These are phyloP conservation scores for Aspergillus sclerotiicarbonarius DNA, from an alignment of 495 filamentous ascomycete genomes.

Conservation along the genomic window DNA sequence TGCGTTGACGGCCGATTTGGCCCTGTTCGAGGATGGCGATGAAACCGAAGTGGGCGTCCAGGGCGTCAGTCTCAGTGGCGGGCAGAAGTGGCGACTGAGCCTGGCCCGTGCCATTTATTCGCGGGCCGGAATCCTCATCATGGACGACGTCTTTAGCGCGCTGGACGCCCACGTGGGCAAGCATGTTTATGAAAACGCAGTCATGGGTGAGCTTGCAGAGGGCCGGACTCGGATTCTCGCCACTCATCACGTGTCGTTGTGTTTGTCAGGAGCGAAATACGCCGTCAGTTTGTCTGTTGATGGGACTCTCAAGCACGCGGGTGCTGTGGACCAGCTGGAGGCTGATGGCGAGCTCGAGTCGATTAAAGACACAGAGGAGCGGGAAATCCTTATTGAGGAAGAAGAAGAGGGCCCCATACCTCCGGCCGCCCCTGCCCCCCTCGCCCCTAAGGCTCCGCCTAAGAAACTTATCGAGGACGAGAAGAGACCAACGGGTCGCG, in stretches of 20 bases:
- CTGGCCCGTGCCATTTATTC: slow-evolving; percentile 80
- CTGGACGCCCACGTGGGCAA: slow-evolving; percentile 70
- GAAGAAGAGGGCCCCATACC: background rate
- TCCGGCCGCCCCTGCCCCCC: background rate
- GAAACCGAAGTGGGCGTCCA: slow-evolving; percentile 78
- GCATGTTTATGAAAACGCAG: slow-evolving; percentile 71
- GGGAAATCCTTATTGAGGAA: background rate
- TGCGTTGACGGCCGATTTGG: slow-evolving; percentile 69
- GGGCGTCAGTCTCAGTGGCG: slow-evolving; percentile 80
- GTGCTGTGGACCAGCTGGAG: slow-evolving; percentile 33
- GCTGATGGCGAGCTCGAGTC: background rate
- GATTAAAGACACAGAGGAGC: background rate
- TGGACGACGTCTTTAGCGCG: slow-evolving; percentile 83
- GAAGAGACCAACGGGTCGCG: slow-evolving; percentile 60
- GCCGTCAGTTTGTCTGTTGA: slow-evolving; percentile 65
- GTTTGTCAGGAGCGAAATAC: slow-evolving; percentile 66
- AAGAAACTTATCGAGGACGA: slow-evolving; percentile 78
- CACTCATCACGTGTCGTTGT: slow-evolving; percentile 77
- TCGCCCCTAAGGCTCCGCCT: slow-evolving; percentile 30
- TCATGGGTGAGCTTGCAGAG: slow-evolving; percentile 65
- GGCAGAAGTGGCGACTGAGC: slow-evolving; percentile 78
- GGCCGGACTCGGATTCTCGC: slow-evolving; percentile 76
- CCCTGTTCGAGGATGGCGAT: slow-evolving; percentile 72
- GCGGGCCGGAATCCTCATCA: slow-evolving; percentile 70
- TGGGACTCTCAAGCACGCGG: slow-evolving; percentile 43